Evolutionary conservation across 305 asterid species (phyloP), one percentile per base, ranked within the genome.

Genomic region (Fraxinus ornus): DNA sequence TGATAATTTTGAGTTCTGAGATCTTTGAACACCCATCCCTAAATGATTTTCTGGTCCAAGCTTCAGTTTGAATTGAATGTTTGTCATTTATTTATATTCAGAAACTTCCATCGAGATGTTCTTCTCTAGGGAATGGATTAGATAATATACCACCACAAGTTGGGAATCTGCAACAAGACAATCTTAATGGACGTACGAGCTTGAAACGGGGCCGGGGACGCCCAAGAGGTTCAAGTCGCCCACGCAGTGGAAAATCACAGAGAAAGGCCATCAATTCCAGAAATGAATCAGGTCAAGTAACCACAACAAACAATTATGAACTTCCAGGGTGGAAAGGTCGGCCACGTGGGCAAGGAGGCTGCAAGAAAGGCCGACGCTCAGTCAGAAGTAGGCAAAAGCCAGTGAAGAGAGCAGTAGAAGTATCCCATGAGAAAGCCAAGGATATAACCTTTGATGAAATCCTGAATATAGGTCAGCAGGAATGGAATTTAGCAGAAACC

Each of bases 141-240:
- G 88, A 88, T 73, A 79, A 83, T 80, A 62, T 55, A 44, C 78
- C 84, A 36, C 74, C 84, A 2, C 83, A 78, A 83, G 81, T 81
- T 73, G 91, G 85, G 75, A 73, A 79, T 79, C 81, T 79, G 82
- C 89, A 82, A 7, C 85, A 79, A 75, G 90, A 88, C 76, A 89
- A 83, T 84, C 77, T 80, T 21, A 83, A 73, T 12, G 87, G 89
- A 64, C 90, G 62, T 7, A 37, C 75, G 19, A 49, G 78, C 80
- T 79, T 83, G 36, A 88, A 86, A 83, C 94, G 94, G 39, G 91
- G 92, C 33, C 89, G 94, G 28, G 93, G 93, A 30, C 92, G 89
- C 71, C 92, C 91, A n/a, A 86, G 88, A 85, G 94, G 92, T 73
- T 88, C 88, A 9, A 80, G 75, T 83, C 88, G 88, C 32, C 71